Evolutionary conservation across 805 yeast species (phyloP), one percentile per base, ranked within the genome.

Genomic region (Ogataea allantospora): DNA sequence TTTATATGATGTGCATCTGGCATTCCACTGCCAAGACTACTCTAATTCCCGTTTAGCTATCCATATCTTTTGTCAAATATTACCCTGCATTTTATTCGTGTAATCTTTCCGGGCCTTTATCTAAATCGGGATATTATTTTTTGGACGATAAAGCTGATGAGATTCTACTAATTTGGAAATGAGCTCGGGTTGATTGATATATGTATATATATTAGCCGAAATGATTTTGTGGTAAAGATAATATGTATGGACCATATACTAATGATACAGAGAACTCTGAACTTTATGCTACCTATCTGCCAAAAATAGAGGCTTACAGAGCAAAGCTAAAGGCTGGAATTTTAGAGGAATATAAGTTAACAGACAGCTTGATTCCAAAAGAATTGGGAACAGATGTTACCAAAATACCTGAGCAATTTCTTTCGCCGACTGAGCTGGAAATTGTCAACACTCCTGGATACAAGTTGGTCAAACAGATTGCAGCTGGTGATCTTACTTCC

Each of bases 381-480:
- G 39, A 30, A 10, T 12, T 25, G 3, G 58, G 58, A 20, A 46
- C 38, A 5, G 47, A 46, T 28, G 68, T 57, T 35, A 57, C 33
- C 40, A 38, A 27, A 22, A 44, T 63, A 43, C 51, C 62, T 35
- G 48, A 57, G 11, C 56, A 65, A 43, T 47, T 62, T 13, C 41
- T 67, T 21, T 44, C 70, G 4, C 50, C 47, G 11, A 46, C 48
- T 25, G 78, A 73, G 42, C 51, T 66, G 27, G 57, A 46, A 9
- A 70, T 73, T 36, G 71, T 77, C 19, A 72, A 67, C 39, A 48
- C 62, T 10, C 42, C 68, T 6, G 68, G 64, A 21, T 45, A 48
- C 9, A 56, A 48, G 9, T 50, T 73, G 34, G 61, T 53, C 12
- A 48, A 43, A 10, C 50, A 61, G 37, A 59, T 73, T 27, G 68